These are phyloP conservation scores for Fusarium zealandicum DNA, from an alignment of 2,329 filamentous ascomycete species.

Conservation along the genomic window DNA sequence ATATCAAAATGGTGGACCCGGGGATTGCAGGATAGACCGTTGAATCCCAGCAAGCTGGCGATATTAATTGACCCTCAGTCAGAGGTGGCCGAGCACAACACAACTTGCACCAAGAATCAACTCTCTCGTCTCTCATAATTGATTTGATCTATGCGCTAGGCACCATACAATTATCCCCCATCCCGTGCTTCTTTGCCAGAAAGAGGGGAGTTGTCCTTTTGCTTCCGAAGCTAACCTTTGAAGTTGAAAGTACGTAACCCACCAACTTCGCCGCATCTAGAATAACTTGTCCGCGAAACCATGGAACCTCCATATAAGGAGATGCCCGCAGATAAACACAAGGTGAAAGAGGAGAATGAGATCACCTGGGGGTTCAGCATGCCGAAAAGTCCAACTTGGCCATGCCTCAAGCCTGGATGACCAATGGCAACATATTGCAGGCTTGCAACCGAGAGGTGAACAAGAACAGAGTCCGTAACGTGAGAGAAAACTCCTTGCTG, in stretches of 20 bases:
- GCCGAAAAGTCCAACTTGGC: neutral
- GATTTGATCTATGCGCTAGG: constrained; percentile 30
- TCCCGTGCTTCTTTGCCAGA: constrained; percentile 4
- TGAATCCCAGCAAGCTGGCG: neutral
- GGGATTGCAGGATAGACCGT: constrained; percentile 7
- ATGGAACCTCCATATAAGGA: neutral
- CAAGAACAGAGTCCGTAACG: constrained; percentile 1
- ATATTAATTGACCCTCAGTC: neutral
- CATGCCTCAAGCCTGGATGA: neutral
- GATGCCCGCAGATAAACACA: constrained; percentile 6
- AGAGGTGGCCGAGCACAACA: neutral
- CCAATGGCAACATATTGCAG: neutral
- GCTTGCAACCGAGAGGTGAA: constrained; percentile 3
- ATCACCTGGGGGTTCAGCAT: neutral
- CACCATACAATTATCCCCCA: constrained; percentile 9
- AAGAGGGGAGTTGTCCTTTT: constrained; percentile 19
- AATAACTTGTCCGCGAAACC: constrained; percentile 4
- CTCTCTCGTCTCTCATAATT: constrained; percentile 5
- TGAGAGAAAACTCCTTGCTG: constrained; percentile 21
- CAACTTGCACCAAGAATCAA: neutral
- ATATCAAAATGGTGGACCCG: constrained; percentile 6
- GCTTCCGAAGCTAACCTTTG: neutral
- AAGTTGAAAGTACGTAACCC: neutral
- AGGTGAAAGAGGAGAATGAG: neutral
- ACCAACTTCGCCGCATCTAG: constrained; percentile 15